Base-by-base conservation (phyloP, 2,329 filamentous ascomycete species). In the Plectosphaerella plurivora region DNA sequence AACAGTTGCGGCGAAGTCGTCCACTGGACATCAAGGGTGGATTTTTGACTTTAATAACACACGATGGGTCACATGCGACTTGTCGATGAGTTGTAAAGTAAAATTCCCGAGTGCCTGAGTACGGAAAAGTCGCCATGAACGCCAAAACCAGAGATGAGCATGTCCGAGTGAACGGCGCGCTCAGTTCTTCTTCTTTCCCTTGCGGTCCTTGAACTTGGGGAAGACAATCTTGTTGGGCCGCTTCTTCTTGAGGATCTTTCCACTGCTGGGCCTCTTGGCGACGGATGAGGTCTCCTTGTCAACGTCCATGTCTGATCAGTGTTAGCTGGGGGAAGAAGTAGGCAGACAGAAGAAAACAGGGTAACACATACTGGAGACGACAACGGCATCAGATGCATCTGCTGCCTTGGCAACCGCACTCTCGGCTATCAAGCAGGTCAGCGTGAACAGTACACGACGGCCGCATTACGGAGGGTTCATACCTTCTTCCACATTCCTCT, bases 141-240 rank as follows among this genome's bases (percentile, higher is more conserved):
- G 28, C 28, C 28, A 33, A 33, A 33, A 33, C 28, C 7, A 33
- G 28, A 33, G 11, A 33, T 33, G 28, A 33, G 28, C 28, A 33
- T 33, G 11, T 33, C 11, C 8, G 7, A 33, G 28, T 10, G 4
- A 33, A 8, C 28, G 28, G 11, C 28, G 8, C 28, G 28, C 28
- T 33, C 11, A 33, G 28, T 70, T 73, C 68, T 74, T 77, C 62
- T 72, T 75, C 57, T 69, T 69, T 51, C 68, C 72, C 57, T 73
- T 66, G 56, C 74, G 74, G 53, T 82, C 77, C 55, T 76, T 76
- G 63, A 79, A 83, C 61, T 77, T 83, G 50, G 75, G 74, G 56
- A 86, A 87, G 20, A 83, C 80, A 55, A 86, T 84, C 55, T 74
- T 74, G 41, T 75, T 72, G 59, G 77, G 82, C 58, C 70, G 72